These are phyloP conservation scores for Asterochloris erici DNA, from an alignment of 139 green algal species.

Conservation along the genomic window DNA sequence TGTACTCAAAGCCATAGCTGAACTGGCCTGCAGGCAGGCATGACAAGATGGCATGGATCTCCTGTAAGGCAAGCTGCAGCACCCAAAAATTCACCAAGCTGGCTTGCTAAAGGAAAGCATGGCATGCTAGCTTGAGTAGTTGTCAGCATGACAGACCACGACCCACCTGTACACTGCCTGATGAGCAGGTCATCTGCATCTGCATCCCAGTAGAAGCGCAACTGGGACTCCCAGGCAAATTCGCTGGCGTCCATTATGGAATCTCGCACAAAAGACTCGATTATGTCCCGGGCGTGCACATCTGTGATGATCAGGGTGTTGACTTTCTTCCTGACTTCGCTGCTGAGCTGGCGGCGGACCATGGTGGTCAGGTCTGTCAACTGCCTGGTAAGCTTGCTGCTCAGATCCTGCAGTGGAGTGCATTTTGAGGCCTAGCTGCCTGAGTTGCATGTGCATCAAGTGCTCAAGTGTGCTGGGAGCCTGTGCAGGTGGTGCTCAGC, in stretches of 20 bases:
- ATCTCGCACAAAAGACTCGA: constrained; percentile 79
- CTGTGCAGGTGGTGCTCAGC: not conserved
- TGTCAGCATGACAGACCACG: not conserved
- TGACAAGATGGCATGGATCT: not conserved
- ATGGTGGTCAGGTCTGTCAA: constrained; percentile 73
- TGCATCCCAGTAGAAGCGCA: constrained; percentile 80
- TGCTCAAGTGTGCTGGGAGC: not conserved
- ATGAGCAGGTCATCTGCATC: constrained; percentile 75
- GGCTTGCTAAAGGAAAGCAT: not conserved
- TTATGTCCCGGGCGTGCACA: constrained; percentile 84
- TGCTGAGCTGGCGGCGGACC: constrained; percentile 68
- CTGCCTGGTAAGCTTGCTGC: constrained; percentile 71
- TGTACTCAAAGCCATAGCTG: constrained; percentile 81
- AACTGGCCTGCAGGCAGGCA: constrained; percentile 48
- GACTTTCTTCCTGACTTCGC: constrained; percentile 75
- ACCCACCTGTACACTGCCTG: constrained; percentile 66
- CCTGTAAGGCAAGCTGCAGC: not conserved
- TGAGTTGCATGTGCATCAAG: not conserved
- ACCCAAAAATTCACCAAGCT: not conserved
- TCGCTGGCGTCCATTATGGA: constrained; percentile 77
- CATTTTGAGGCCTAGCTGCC: not conserved
- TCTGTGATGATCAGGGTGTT: constrained; percentile 88
- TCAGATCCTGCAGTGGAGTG: constrained; percentile 32
- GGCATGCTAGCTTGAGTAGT: not conserved
- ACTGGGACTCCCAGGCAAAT: constrained; percentile 84